A percentile compares a stretch with the other conserved stretches of the same genome.
These are phyloP conservation scores for Onygena corvina DNA, from an alignment of 2,329 filamentous ascomycete species.

Conservation along the genomic window DNA sequence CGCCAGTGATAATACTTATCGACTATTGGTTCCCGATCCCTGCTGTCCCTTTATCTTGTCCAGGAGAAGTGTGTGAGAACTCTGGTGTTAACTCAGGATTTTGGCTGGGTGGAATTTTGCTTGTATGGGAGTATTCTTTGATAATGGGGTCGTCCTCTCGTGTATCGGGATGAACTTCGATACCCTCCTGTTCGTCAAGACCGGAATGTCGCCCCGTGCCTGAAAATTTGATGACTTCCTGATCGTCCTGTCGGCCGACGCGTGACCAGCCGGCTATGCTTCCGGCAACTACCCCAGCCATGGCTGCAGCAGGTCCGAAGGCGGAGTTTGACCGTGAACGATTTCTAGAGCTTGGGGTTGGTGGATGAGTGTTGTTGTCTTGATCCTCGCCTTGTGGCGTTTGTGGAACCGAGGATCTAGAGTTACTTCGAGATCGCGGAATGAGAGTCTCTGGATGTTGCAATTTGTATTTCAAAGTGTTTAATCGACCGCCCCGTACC, in stretches of 20 bases:
- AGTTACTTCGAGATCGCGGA: conserved; percentile 34
- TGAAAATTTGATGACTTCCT: conserved; percentile 31
- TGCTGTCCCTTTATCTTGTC: conserved; percentile 24
- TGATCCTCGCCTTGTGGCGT: conserved; percentile 43
- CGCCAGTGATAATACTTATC: conserved; percentile 14
- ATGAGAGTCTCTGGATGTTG: conserved; percentile 43
- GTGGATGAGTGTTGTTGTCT: conserved; percentile 28
- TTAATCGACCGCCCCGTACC: conserved; percentile 51
- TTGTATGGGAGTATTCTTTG: conserved; percentile 23
- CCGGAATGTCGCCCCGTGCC: conserved; percentile 28
- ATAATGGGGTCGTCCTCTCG: conserved; percentile 36
- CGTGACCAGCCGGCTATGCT: conserved; percentile 54
- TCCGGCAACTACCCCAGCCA: conserved; percentile 55
- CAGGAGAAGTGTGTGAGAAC: conserved; percentile 32
- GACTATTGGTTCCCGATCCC: conserved; percentile 28
- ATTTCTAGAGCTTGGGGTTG: conserved; percentile 44
- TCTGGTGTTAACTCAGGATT: conserved; percentile 35
- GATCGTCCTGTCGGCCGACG: conserved; percentile 39
- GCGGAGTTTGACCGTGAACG: conserved; percentile 47
- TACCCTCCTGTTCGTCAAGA: conserved; percentile 32
- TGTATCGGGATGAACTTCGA: conserved; percentile 39
- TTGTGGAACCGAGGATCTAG: conserved; percentile 39
- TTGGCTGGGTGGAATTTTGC: conserved; percentile 35
- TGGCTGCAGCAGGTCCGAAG: conserved; percentile 50
- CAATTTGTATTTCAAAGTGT: conserved; percentile 48